These are phyloP conservation scores for Pythium angustatum DNA, from an alignment of 352 stramenopile species.

Conservation along the genomic window DNA sequence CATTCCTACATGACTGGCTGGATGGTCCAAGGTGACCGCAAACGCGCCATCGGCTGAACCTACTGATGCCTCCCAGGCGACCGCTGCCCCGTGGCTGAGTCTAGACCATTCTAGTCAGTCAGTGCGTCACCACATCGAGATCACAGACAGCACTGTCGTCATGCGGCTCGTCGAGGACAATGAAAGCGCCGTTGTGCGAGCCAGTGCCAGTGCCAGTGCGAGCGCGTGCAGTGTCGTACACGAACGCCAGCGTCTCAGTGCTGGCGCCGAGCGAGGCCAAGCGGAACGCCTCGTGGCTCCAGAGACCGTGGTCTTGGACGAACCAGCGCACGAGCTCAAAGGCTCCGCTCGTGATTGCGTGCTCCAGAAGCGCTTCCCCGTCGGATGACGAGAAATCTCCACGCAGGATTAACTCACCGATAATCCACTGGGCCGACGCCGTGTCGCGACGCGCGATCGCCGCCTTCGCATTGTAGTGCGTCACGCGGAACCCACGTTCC, in stretches of 20 bases:
- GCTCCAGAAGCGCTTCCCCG: neutral
- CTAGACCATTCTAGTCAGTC: too few relatives aligned
- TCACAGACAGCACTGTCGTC: too few relatives aligned
- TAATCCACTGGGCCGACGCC: neutral
- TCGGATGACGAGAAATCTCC: neutral
- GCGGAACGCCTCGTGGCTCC: neutral
- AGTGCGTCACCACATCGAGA: too few relatives aligned
- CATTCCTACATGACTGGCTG: too few relatives aligned
- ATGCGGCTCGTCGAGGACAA: too few relatives aligned
- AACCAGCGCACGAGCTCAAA: slow-evolving; percentile 3
- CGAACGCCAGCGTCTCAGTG: neutral
- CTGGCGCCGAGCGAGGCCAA: neutral
- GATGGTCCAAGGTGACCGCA: too few relatives aligned
- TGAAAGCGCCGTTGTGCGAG: too few relatives aligned
- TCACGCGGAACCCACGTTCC: neutral
- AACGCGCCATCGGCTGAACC: too few relatives aligned
- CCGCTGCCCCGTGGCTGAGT: too few relatives aligned
- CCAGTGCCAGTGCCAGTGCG: too few relatives aligned
- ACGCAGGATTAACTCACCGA: too few relatives aligned
- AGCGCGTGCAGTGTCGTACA: neutral
- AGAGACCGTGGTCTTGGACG: neutral
- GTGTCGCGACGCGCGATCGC: neutral
- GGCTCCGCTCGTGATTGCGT: neutral
- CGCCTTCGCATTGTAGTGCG: neutral
- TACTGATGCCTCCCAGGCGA: too few relatives aligned